Conservation (phyloP, 2,329 filamentous ascomycete species). For the Botrytis tulipae region DNA sequence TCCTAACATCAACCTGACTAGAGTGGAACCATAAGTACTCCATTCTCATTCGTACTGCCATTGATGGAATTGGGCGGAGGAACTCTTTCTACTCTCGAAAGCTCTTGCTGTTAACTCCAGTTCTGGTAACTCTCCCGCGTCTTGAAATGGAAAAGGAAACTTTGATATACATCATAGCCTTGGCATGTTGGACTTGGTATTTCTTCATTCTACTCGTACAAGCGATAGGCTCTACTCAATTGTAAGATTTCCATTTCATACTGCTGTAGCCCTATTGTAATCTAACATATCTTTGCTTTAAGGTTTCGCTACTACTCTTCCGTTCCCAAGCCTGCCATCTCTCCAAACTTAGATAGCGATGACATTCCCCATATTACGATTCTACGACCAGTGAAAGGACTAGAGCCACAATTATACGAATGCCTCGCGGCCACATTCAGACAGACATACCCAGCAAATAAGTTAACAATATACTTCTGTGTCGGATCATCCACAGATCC, state of each 20-base stretch:
- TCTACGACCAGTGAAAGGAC: conserved; percentile 88
- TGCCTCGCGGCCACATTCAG: conserved; percentile 84
- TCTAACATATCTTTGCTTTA: conserved; percentile 15
- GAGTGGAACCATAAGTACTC: background rate
- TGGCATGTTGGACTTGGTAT: conserved; percentile 53
- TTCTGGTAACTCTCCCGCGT: background rate
- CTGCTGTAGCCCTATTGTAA: background rate
- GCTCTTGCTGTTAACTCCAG: background rate
- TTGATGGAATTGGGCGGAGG: background rate
- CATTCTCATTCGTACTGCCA: no score
- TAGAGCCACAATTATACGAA: conserved; percentile 87
- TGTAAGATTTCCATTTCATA: conserved; percentile 43
- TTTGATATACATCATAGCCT: conserved; percentile 41
- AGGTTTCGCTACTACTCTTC: conserved; percentile 56
- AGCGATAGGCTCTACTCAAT: conserved; percentile 53
- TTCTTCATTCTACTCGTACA: conserved; percentile 53
- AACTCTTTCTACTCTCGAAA: background rate
- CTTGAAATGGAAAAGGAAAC: conserved; percentile 26
- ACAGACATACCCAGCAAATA: conserved; percentile 75
- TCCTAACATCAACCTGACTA: background rate
- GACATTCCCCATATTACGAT: conserved; percentile 80
- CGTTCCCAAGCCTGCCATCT: conserved; percentile 49
- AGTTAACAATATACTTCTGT: conserved; percentile 79
- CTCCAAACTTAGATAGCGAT: conserved; percentile 49
- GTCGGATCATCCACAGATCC: conserved; percentile 73